Evolutionary conservation across 768 basidiomycete genomes (phyloP).

Genomic region (Calvatia gigantea): DNA sequence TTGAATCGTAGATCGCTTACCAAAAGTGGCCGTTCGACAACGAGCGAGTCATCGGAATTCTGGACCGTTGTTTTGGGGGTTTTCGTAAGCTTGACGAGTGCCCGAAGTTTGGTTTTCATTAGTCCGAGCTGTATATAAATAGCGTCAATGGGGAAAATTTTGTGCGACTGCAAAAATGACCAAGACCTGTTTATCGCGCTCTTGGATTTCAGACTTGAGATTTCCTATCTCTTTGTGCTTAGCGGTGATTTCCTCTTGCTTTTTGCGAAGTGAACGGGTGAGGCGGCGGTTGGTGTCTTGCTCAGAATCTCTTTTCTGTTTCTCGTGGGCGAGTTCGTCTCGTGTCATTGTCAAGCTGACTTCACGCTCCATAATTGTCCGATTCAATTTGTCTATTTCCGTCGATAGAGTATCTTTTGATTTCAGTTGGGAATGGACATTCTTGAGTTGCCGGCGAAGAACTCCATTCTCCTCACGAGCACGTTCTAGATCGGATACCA

Average conservation of each 20-base stretch:
- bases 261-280: conserved; percentile 9
- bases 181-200: conserved; percentile 7
- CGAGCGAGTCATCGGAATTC: conserved; percentile 4
- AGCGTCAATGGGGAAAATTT: neutral
- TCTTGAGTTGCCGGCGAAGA: conserved; percentile 1
- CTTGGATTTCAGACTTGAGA: conserved; percentile 1
- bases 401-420: neutral
- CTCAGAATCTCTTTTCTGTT: conserved; percentile 5
- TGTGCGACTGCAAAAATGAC: neutral
- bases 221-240: conserved; percentile 4
- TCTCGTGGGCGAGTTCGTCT: neutral
- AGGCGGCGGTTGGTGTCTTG: conserved; percentile 8
- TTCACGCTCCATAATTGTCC: neutral
- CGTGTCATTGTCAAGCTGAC: neutral
- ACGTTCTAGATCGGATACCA: conserved; percentile 2
- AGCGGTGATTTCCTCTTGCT: conserved; percentile 2
- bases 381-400: neutral
- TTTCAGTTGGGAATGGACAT: neutral
- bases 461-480: conserved; percentile 1
- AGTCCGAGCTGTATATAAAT: neutral
- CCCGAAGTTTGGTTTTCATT: conserved; percentile 5
- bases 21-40: conserved; percentile 6
- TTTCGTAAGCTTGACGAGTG: neutral
- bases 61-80: neutral
- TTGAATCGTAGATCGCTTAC: neutral